These are phyloP conservation scores for Postia placenta DNA, from an alignment of 768 basidiomycete genomes.

Conservation along the genomic window DNA sequence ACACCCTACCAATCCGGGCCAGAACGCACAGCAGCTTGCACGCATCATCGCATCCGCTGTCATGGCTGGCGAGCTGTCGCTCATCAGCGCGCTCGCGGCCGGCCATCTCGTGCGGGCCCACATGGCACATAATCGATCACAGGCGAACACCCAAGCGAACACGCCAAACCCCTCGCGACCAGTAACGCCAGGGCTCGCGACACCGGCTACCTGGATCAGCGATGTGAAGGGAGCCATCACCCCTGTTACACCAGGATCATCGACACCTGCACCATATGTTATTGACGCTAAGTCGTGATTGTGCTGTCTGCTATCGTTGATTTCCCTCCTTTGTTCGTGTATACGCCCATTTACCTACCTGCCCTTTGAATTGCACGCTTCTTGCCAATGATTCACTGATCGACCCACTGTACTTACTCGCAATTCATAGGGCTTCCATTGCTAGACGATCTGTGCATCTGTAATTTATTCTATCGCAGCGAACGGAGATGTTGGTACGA, in stretches of 20 bases:
- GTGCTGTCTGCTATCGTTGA: background rate
- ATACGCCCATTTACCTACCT: background rate
- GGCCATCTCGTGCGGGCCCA: constrained; percentile 94
- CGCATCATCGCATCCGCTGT: constrained; percentile 87
- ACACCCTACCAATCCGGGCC: constrained; percentile 78
- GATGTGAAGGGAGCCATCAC: constrained; percentile 2
- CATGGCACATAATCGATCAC: constrained; percentile 86
- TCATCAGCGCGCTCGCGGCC: constrained; percentile 89
- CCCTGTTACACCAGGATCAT: background rate
- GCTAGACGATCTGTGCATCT: background rate
- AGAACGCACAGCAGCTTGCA: constrained; percentile 86
- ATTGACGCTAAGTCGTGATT: constrained; percentile 1
- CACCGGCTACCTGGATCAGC: background rate
- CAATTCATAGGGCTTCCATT: background rate
- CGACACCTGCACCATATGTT: constrained; percentile 3
- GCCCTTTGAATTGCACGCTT: background rate
- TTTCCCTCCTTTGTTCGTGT: background rate
- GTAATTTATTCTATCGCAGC: background rate
- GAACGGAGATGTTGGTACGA: background rate
- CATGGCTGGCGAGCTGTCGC: constrained; percentile 94
- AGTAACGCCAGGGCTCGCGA: constrained; percentile 44
- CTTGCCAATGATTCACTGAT: background rate
- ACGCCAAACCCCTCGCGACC: constrained; percentile 64
- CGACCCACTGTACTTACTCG: background rate
- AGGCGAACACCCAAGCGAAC: constrained; percentile 70